Conservation (phyloP, 78 protist genomes). For the Acrasis kona region DNA sequence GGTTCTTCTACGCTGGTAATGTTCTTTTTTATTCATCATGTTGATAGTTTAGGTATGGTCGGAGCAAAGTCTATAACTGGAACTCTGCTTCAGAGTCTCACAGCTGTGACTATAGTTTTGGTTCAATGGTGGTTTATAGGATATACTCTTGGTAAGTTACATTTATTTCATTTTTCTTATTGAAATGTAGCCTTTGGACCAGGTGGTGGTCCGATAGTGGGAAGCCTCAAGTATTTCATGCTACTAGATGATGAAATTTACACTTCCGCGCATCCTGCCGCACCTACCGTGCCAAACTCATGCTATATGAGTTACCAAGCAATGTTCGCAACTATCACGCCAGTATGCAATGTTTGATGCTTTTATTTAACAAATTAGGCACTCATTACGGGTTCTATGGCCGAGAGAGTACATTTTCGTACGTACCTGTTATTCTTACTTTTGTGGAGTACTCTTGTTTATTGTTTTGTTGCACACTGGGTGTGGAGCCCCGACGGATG, state of each 20-base stretch:
- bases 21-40: too few species aligned
- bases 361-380: too few species aligned
- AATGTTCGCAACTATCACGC: conserved; percentile 85
- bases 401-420: conserved; percentile 54
- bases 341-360: too few species aligned
- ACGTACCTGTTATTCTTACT: conserved; percentile 40
- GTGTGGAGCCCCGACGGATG: conserved; percentile 52
- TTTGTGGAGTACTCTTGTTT: conserved; percentile 65
- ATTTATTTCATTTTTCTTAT: too few species aligned
- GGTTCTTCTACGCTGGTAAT: conserved; percentile 76
- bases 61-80: conserved; percentile 59
- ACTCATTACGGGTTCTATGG: conserved; percentile 77
- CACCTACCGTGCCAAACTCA: conserved; percentile 61
- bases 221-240: not conserved
- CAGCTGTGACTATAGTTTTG: conserved; percentile 36
- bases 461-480: conserved; percentile 77
- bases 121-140: conserved; percentile 68
- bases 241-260: not conserved
- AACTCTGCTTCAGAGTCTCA: conserved; percentile 49
- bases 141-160: conserved; percentile 51
- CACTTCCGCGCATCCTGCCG: conserved; percentile 13
- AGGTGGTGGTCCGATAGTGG: conserved; percentile 14
- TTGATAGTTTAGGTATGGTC: too few species aligned
- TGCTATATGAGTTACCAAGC: conserved; percentile 62
- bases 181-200: conserved; percentile 62